Evolutionary conservation across 2,329 filamentous ascomycete species (phyloP), one percentile per base, ranked within the genome.

Genomic region (Diaporthe nobilis): DNA sequence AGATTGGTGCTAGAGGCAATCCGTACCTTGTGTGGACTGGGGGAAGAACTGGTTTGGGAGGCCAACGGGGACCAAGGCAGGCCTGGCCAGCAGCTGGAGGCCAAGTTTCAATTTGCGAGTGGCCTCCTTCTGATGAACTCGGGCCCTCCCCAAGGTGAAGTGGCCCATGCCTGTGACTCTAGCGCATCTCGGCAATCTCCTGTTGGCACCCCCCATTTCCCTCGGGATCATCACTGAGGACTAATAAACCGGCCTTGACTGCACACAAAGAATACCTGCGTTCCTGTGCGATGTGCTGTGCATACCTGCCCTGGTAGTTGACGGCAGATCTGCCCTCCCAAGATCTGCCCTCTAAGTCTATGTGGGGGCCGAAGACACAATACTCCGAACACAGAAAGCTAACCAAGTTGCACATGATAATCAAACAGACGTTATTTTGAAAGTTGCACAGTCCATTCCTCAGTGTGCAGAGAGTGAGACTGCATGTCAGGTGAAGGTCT

Each of bases 101-200:
- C 73, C 73, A 75, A 60, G 73, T 75, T 75, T 75, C 73, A 71
- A 61, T 49, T 74, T 68, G 34, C 58, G 44, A 31, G 34, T 51
- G 49, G 63, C 72, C 55, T 51, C 61, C 65, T 51, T 71, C 53
- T 75, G 73, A 71, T 61, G 63, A 71, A 71, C 39, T 51, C 51
- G 53, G 68, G 49, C 58, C 51, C n/a, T 44, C 37, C 60, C 74
- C 68, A 75, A 67, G 39, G 47, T 72, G n/a, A 37, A 6, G 34
- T 31, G 58, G 25, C 74, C 71, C 60, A 70, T 70, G 65, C 65
- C 65, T 70, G 65, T 55, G 47, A 55, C 37, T 44, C 39, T 65
- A 73, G 71, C 71, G 71, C 44, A 73, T 65, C 71, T 73, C 71
- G 71, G 71, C 71, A 73, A 73, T 73, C 71, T 73, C 71, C 71